These are phyloP conservation scores for Pythium guiyangense DNA, from an alignment of 352 stramenopile species.

Conservation along the genomic window DNA sequence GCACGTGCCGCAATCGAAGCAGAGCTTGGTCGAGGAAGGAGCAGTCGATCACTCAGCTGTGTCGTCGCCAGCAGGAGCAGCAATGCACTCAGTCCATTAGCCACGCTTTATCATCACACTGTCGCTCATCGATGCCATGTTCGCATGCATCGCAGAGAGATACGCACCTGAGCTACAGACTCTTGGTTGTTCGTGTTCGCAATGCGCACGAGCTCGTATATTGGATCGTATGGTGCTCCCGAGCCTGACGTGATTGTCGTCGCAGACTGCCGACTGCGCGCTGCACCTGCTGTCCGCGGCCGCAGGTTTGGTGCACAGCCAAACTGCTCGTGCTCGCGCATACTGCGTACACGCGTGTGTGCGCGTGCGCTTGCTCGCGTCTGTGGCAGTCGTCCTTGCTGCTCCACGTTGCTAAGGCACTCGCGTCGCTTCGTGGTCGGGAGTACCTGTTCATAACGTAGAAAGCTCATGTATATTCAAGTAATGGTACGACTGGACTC, in stretches of 20 bases:
- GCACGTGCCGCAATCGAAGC: not conserved
- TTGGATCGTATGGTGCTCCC: not conserved
- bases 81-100: not conserved
- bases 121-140: not conserved
- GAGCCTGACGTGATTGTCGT: not conserved
- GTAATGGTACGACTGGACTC: no score
- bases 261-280: not conserved
- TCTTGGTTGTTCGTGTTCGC: constrained; percentile 9
- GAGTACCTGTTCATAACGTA: no score
- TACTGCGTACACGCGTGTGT: constrained; percentile 5
- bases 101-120: not conserved
- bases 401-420: no score
- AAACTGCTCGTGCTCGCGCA: constrained; percentile 46
- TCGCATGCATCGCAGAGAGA: not conserved
- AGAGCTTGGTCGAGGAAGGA: constrained; percentile 35
- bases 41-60: constrained; percentile 46
- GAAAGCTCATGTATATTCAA: no score
- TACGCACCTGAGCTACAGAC: not conserved
- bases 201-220: constrained; percentile 17
- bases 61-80: not conserved
- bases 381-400: no score
- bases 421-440: no score
- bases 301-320: no score
- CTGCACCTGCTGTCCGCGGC: no score
- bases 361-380: not conserved